Base-by-base conservation (phyloP, 1,139 yeast genomes). In the Kazachstania sp. region DNA sequence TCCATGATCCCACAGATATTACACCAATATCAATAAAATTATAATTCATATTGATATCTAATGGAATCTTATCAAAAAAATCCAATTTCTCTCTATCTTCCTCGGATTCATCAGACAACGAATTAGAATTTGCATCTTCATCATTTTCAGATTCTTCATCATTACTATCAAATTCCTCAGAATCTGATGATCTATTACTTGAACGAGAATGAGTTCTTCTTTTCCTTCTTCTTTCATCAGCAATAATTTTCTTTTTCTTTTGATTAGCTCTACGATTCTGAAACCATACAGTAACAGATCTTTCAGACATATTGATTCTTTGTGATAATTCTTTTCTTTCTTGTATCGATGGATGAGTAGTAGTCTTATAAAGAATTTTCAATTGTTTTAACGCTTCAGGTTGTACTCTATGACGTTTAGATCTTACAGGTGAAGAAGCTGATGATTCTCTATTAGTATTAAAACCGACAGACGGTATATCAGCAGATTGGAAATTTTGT, bases 231-330 rank as follows among this genome's bases (percentile, higher is more conserved):
- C 32, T 37, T 19, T 18, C 29, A 18, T 36, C 15, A 20, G 23
- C 37, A 38, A 34, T 46, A 49, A 48, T 81, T 63, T 39, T 41
- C 37, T 49, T 52, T 47, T 81, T 64, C 60, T 90, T 74, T 44
- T 79, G 74, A 61, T 87, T 87, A 18, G 96, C 96, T 51, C 97
- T 70, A 56, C 94, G 72, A 63, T 90, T 90, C 64, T 90, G 97
- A 62, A 90, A 90, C 97, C 97, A 90, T 44, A 90, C 88, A 49
- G 95, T 75, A 2, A 90, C 95, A 4, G 95, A 88, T 54, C 95
- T 77, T 59, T 88, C 96, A 8, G 92, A 80, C 92, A 90, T 85
- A 42, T 85, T 86, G 2, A 95, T 86, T 51, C 74, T 74, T 7
- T 75, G 78, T 43, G 95, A 82, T 43, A 90, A 83, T 40, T 74